These are phyloP conservation scores for Choiromyces venosus DNA, from an alignment of 495 filamentous ascomycete species.

Conservation along the genomic window DNA sequence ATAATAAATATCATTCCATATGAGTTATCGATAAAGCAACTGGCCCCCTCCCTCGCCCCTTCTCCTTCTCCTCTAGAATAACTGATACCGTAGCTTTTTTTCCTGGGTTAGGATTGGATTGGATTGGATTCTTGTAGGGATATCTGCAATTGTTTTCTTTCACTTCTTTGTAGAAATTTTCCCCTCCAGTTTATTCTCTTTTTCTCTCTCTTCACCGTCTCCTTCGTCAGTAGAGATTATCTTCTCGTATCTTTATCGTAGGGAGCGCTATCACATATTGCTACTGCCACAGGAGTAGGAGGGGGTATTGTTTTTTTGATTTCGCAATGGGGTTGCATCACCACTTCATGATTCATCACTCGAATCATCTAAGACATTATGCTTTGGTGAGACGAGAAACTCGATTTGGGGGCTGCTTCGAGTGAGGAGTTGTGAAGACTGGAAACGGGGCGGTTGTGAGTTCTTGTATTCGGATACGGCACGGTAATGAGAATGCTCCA, in stretches of 20 bases:
- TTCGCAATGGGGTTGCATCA: not conserved
- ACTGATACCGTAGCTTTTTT: not conserved
- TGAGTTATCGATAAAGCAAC: not conserved
- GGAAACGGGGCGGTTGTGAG: not conserved
- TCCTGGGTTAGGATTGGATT: not conserved
- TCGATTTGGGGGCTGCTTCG: not conserved
- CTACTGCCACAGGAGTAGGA: not conserved
- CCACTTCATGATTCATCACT: not conserved
- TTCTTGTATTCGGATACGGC: not conserved
- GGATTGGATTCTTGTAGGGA: not conserved
- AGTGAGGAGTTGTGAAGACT: not conserved
- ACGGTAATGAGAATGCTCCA: not conserved
- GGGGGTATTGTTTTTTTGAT: not conserved
- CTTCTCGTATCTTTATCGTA: not conserved
- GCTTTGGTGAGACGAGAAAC: not conserved
- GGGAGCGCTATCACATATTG: not conserved
- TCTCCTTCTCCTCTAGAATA: too few relatives aligned
- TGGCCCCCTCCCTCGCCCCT: too few relatives aligned
- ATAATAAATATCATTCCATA: not conserved
- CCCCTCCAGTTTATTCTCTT: not conserved
- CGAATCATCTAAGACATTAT: not conserved
- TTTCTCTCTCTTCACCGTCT: not conserved
- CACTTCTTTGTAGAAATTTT: not conserved
- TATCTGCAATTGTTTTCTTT: not conserved
- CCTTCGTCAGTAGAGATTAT: not conserved